Conservation (phyloP, 306 rosid genomes). For the Rosa multiflora region DNA sequence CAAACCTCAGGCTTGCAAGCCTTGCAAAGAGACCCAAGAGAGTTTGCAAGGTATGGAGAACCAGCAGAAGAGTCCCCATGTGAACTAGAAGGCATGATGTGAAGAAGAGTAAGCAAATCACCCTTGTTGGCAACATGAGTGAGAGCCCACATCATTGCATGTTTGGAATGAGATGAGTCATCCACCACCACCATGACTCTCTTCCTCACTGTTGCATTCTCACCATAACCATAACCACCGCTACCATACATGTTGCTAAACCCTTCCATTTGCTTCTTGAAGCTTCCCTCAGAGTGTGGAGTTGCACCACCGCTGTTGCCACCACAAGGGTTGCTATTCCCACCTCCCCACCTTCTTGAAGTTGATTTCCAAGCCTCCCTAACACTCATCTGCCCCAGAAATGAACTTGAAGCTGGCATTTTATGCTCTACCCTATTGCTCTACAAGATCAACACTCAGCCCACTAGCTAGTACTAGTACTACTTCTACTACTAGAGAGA, state of each 20-base stretch:
- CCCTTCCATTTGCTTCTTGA: conserved; percentile 56
- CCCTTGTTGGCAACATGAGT: conserved; percentile 74
- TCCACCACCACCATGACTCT: conserved; percentile 96
- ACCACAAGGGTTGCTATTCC: conserved; percentile 28
- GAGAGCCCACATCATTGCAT: conserved; percentile 96
- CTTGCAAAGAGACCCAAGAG: conserved; percentile 80
- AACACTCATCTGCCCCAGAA: conserved; percentile 61
- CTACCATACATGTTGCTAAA: conserved; percentile 44
- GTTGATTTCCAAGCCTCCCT: conserved; percentile 65
- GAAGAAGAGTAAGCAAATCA: conserved; percentile 87
- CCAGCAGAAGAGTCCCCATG: conserved; percentile 37
- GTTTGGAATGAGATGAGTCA: conserved; percentile 65
- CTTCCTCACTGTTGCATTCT: conserved; percentile 50
- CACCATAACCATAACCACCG: conserved; percentile 40
- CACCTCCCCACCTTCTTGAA: conserved; percentile 58
- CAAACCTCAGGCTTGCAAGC: conserved; percentile 88
- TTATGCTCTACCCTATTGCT: conserved; percentile 13
- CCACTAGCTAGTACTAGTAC: conserved; percentile 1
- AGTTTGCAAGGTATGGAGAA: conserved; percentile 60
- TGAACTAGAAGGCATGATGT: conserved; percentile 45
- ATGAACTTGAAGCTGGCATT: conserved; percentile 58
- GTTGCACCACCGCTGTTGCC: conserved; percentile 15
- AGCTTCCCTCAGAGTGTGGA: conserved; percentile 33
- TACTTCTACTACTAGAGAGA: background rate
- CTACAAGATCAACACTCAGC: background rate